A percentile compares a stretch with the other conserved stretches of the same genome.
Evolutionary conservation across 108 stramenopile species (phyloP).

Genomic region (Cyclotella distinguenda): DNA sequence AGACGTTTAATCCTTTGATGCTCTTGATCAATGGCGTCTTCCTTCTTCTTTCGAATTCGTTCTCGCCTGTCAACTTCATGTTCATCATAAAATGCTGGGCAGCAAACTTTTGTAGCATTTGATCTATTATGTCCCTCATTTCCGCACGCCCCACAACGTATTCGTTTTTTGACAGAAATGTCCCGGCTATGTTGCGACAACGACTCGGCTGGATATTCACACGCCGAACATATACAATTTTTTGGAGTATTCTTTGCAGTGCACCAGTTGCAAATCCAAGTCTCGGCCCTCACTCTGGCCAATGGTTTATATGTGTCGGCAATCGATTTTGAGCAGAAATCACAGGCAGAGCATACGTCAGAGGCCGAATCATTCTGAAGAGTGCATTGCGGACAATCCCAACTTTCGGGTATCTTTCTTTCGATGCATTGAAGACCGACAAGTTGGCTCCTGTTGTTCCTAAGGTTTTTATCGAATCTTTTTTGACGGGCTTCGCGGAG

Average conservation of each 20-base stretch:
- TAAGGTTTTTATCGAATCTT: conserved; percentile 1
- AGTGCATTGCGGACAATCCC: conserved; percentile 16
- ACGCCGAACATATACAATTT: background rate
- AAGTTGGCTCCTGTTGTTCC: background rate
- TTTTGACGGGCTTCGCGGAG: background rate
- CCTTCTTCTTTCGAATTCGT: conserved; percentile 27
- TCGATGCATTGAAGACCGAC: background rate
- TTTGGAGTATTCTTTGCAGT: conserved; percentile 7
- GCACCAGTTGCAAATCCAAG: conserved; percentile 19
- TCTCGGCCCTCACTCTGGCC: no score
- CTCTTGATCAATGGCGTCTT: conserved; percentile 29
- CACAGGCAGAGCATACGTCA: conserved; percentile 16
- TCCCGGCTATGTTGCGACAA: background rate
- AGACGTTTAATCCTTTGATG: conserved; percentile 16
- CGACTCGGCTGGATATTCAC: background rate
- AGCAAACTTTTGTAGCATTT: conserved; percentile 43
- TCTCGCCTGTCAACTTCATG: conserved; percentile 47
- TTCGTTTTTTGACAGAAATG: conserved; percentile 10
- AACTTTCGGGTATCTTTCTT: background rate
- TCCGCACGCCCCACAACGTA: conserved; percentile 55
- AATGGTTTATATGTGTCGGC: background rate
- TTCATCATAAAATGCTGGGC: conserved; percentile 44
- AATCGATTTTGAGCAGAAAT: background rate
- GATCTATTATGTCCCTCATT: conserved; percentile 49
- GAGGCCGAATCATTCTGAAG: background rate